A percentile compares a stretch with the other conserved stretches of the same genome.
Evolutionary conservation across 2,329 filamentous ascomycete genomes (phyloP).

Genomic region (Talaromyces sp.): DNA sequence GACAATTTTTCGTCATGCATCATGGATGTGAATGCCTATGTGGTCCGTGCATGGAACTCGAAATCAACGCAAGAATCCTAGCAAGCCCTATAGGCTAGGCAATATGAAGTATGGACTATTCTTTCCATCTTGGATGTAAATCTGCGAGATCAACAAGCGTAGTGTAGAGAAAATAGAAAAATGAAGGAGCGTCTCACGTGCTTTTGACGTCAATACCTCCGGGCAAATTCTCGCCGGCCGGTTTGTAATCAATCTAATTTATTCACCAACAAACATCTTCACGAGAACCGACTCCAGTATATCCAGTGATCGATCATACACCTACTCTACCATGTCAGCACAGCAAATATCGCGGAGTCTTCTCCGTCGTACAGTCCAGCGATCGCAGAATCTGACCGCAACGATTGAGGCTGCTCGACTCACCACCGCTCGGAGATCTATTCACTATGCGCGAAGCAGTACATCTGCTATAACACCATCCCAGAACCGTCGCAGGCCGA

Average conservation of each 20-base stretch:
- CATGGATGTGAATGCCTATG: not conserved
- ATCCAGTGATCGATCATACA: not conserved
- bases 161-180: not conserved
- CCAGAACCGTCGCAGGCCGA: slow-evolving; percentile 45
- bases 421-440: slow-evolving; percentile 22
- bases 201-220: slow-evolving; percentile 15
- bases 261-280: not conserved
- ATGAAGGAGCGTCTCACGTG: slow-evolving; percentile 11
- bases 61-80: not conserved
- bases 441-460: slow-evolving; percentile 33
- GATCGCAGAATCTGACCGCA: slow-evolving; percentile 22
- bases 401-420: slow-evolving; percentile 23
- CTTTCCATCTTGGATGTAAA: not conserved
- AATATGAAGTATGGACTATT: not conserved
- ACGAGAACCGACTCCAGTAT: not conserved
- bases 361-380: slow-evolving; percentile 29
- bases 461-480: slow-evolving; percentile 49
- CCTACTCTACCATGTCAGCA: slow-evolving; percentile 28
- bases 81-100: too few relatives aligned
- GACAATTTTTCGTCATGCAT: not conserved
- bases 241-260: slow-evolving; percentile 15
- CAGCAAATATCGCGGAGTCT: slow-evolving; percentile 32
- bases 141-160: too few relatives aligned
- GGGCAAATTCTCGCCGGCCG: slow-evolving; percentile 7
- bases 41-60: not conserved